These are phyloP conservation scores for Phytophthora podocarpi DNA, from an alignment of 352 stramenopile species.

Conservation along the genomic window DNA sequence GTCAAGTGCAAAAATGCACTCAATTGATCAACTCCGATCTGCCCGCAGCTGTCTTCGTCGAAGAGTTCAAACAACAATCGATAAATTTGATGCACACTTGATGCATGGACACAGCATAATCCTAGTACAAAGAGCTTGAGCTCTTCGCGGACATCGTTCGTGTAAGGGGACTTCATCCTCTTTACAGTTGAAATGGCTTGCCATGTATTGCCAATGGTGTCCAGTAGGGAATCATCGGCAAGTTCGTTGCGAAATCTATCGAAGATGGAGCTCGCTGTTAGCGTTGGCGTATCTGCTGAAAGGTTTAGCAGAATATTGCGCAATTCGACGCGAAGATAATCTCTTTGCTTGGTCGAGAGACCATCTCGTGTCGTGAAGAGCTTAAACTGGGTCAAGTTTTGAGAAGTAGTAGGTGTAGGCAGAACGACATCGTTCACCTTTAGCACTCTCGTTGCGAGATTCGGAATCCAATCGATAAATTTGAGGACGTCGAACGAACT, in stretches of 20 bases:
- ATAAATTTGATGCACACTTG: constrained; percentile 33
- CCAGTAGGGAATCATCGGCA: constrained; percentile 9
- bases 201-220: neutral
- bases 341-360: constrained; percentile 1
- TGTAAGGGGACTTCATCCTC: neutral
- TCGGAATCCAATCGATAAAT: constrained; percentile 48
- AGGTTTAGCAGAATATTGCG: constrained; percentile 6
- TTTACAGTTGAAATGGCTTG: neutral
- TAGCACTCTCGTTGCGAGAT: constrained; percentile 21
- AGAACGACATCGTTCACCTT: neutral
- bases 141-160: neutral
- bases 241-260: constrained; percentile 6
- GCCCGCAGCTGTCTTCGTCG: constrained; percentile 37
- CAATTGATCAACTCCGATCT: constrained; percentile 22
- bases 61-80: constrained; percentile 51
- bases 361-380: neutral
- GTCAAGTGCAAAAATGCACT: constrained; percentile 15
- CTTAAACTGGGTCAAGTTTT: neutral
- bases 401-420: no score
- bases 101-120: constrained; percentile 40
- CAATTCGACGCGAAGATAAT: constrained; percentile 7
- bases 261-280: neutral
- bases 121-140: constrained; percentile 33
- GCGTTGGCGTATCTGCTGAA: neutral
- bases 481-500: constrained; percentile 4